Evolutionary conservation across 345 rosid species (phyloP), one percentile per base, ranked within the genome.

Genomic region (Lenwebbia sp.): DNA sequence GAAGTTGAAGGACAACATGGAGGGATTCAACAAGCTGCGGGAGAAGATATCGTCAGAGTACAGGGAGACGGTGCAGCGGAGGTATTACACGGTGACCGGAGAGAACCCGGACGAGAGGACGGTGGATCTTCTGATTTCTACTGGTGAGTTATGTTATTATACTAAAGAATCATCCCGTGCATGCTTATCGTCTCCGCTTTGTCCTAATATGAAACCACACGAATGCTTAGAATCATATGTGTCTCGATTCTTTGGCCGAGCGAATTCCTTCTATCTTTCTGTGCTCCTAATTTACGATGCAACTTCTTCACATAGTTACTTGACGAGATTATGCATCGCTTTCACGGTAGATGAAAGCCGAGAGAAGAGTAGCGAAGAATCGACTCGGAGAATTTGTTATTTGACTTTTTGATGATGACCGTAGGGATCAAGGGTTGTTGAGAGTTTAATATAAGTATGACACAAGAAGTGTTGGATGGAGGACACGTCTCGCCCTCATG

Each of bases 11-110:
- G 99, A 96, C 52, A 92, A 94, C 2, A 96, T 98, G 99, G 98
- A 96, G 84, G 92, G 94, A 53, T 98, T 97, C 65, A 94, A 86
- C 41, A 89, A 83, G 21, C 87, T 98, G 91, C 94, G 99, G 82
- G 93, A 93, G 90, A 89, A 88, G 88, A 93, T 96, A 49, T 94
- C 98, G 40, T 81, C 91, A 0, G 99, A 98, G 94, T 94, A 96
- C 44, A 91, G 96, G 89, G 99, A 96, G 88, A 96, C 99, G n/a
- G 98, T 96, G 2, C 94, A 93, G 93, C 87, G 99, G 86, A 92
- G 99, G 89, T 98, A 94, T 82, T 96, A 91, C 58, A 98, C 99
- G 4, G 98, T 96, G 86, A 94, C 99, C 51, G 99, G 99, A 26
- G 98, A 96, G 89, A 94, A 95, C 88, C 99, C 99, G 0, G 98